Percentiles rank a stretch among this genome's conserved stretches.
These are phyloP conservation scores for Stachybotrys chlorohalonatus DNA, from an alignment of 2,329 filamentous ascomycete species.

Conservation along the genomic window DNA sequence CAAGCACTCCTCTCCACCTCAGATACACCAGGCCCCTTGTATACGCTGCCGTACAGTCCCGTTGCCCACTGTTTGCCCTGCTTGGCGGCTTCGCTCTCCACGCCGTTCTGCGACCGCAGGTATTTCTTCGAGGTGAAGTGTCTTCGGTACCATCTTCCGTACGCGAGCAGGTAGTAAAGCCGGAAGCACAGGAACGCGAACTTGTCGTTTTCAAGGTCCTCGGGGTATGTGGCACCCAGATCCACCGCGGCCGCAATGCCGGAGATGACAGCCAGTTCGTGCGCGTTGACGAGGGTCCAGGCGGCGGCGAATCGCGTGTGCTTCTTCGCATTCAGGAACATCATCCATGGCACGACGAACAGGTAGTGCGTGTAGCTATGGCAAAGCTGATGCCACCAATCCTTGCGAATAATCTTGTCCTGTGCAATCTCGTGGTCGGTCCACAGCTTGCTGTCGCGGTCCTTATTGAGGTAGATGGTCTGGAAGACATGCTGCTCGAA, in stretches of 20 bases:
- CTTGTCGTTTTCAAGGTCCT: constrained; percentile 51
- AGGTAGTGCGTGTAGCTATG: constrained; percentile 50
- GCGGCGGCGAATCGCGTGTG: constrained; percentile 51
- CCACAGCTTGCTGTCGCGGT: constrained; percentile 44
- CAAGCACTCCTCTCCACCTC: constrained; percentile 43
- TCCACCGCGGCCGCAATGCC: constrained; percentile 59
- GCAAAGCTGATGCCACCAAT: constrained; percentile 56
- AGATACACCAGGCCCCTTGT: constrained; percentile 48
- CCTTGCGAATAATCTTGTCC: constrained; percentile 44
- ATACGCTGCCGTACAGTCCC: constrained; percentile 50
- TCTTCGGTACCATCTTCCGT: constrained; percentile 51
- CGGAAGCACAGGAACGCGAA: constrained; percentile 53
- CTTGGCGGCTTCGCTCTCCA: constrained; percentile 25
- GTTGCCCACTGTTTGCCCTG: constrained; percentile 46
- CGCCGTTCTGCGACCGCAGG: constrained; percentile 1
- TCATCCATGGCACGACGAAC: constrained; percentile 55
- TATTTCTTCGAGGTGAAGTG: constrained; percentile 11
- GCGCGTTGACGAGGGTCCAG: constrained; percentile 59
- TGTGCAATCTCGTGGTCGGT: constrained; percentile 42
- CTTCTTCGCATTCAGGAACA: constrained; percentile 53
- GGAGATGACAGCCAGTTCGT: constrained; percentile 59
- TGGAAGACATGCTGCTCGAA: constrained; percentile 29
- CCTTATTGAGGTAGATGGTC: constrained; percentile 50
- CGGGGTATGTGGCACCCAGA: constrained; percentile 51
- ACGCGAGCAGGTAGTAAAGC: constrained; percentile 51